These are phyloP conservation scores for Calocybe gangraenosa DNA, from an alignment of 768 basidiomycete genomes.

Conservation along the genomic window DNA sequence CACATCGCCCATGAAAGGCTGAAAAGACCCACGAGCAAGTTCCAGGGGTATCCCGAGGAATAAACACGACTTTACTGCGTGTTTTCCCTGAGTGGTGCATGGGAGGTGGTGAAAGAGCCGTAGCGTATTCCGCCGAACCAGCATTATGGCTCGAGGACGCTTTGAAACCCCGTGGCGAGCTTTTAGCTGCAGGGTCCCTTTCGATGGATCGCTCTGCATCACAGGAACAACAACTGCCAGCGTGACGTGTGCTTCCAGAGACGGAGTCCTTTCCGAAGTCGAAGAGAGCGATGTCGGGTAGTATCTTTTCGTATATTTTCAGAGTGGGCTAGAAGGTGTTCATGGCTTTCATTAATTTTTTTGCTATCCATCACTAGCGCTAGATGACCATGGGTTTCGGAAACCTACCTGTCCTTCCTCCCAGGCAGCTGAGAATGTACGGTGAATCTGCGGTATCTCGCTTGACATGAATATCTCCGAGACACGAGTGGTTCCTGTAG, in stretches of 20 bases:
- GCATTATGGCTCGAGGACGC: neutral
- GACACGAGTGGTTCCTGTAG: neutral
- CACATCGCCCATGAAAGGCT: neutral
- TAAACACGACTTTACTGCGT: constrained; percentile 16
- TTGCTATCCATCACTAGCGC: neutral
- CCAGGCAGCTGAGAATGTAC: neutral
- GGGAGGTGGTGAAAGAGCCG: constrained; percentile 14
- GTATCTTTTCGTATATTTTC: constrained; percentile 11
- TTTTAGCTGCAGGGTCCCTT: neutral
- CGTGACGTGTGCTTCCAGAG: constrained; percentile 5
- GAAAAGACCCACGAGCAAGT: constrained; percentile 16
- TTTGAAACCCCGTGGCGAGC: neutral
- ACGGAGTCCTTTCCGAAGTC: constrained; percentile 1
- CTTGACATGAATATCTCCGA: constrained; percentile 8
- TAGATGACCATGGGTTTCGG: neutral
- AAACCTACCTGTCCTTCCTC: constrained; percentile 6
- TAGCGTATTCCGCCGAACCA: constrained; percentile 10
- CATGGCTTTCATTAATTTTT: neutral
- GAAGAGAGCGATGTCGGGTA: constrained; percentile 13
- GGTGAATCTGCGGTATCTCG: neutral
- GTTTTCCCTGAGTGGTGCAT: constrained; percentile 14
- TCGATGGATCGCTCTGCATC: constrained; percentile 2
- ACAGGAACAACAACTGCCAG: constrained; percentile 12
- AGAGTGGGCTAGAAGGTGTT: constrained; percentile 2
- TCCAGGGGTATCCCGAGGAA: constrained; percentile 14